phyloP scores from a whole-genome alignment of 306 rosid genomes.

The apple (Malus domestica) region DNA sequence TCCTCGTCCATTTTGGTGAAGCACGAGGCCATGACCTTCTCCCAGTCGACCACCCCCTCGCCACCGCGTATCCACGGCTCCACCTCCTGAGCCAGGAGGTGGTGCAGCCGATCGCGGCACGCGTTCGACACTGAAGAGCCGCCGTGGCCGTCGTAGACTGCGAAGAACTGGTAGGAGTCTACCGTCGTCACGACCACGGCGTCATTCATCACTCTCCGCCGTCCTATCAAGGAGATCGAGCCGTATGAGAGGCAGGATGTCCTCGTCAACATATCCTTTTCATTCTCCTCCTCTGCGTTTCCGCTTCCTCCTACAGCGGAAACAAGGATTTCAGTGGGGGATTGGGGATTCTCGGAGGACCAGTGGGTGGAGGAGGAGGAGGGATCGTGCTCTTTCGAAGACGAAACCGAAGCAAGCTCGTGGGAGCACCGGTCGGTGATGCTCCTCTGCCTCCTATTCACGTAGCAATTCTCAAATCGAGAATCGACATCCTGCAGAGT shows the following conservation, averaged over 20 bases:
- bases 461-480: not conserved
- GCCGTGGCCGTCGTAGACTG: slow-evolving; percentile 63
- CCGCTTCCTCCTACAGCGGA: too few species aligned
- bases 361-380: not conserved
- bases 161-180: slow-evolving; percentile 34
- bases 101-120: slow-evolving; percentile 53
- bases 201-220: slow-evolving; percentile 61
- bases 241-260: slow-evolving; percentile 21
- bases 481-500: slow-evolving; percentile 11
- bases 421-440: not conserved
- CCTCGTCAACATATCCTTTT: not conserved
- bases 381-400: too few species aligned
- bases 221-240: slow-evolving; percentile 52
- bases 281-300: not conserved
- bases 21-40: slow-evolving; percentile 27
- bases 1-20: slow-evolving; percentile 61
- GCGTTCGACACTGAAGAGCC: slow-evolving; percentile 46
- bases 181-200: slow-evolving; percentile 22
- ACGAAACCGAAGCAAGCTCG: not conserved
- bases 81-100: slow-evolving; percentile 42
- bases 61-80: not conserved
- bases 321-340: too few species aligned
- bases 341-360: not conserved
- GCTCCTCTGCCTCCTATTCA: slow-evolving; percentile 19
- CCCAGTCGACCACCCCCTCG: slow-evolving; percentile 32